Evolutionary conservation across 2,329 filamentous ascomycete genomes (phyloP).

Genomic region (Colletotrichum tropicicola): DNA sequence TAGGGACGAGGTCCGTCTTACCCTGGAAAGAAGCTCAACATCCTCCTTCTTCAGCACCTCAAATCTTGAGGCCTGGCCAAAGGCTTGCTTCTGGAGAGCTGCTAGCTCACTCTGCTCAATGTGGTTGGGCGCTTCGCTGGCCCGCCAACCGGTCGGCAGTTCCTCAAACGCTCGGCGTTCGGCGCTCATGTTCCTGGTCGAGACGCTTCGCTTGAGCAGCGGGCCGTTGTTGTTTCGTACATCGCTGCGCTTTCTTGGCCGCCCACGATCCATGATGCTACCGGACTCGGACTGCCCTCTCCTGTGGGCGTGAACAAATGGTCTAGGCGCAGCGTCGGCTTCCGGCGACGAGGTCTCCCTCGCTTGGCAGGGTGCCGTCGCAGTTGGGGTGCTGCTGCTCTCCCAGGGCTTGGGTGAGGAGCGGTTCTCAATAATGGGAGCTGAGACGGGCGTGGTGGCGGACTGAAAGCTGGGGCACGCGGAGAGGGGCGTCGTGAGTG

Average conservation of each 20-base stretch:
- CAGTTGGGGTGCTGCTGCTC: slow-evolving; percentile 34
- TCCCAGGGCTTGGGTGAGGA: slow-evolving; percentile 57
- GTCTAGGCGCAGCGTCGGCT: slow-evolving; percentile 39
- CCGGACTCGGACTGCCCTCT: slow-evolving; percentile 66
- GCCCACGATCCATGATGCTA: slow-evolving; percentile 68
- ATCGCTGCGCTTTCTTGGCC: slow-evolving; percentile 64
- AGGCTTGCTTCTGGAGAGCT: slow-evolving; percentile 66
- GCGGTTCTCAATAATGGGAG: slow-evolving; percentile 51
- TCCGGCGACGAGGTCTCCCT: slow-evolving; percentile 41
- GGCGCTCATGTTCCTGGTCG: slow-evolving; percentile 47
- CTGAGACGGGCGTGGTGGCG: slow-evolving; percentile 54
- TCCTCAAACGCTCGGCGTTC: slow-evolving; percentile 68
- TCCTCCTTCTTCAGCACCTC: slow-evolving; percentile 71
- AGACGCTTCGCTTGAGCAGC: slow-evolving; percentile 47
- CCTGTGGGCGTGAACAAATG: slow-evolving; percentile 50
- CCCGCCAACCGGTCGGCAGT: slow-evolving; percentile 66
- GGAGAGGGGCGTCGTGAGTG: slow-evolving; percentile 54
- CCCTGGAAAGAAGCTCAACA: slow-evolving; percentile 72
- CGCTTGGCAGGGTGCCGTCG: slow-evolving; percentile 39
- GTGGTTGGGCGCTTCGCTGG: slow-evolving; percentile 58
- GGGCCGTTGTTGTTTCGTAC: slow-evolving; percentile 46
- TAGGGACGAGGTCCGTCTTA: slow-evolving; percentile 41
- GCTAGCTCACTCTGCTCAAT: slow-evolving; percentile 59
- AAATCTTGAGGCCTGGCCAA: slow-evolving; percentile 69
- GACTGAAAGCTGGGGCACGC: slow-evolving; percentile 40